phyloP scores from a whole-genome alignment of 202 grass and related monocot genomes.

The Schoenoplectus triqueter region DNA sequence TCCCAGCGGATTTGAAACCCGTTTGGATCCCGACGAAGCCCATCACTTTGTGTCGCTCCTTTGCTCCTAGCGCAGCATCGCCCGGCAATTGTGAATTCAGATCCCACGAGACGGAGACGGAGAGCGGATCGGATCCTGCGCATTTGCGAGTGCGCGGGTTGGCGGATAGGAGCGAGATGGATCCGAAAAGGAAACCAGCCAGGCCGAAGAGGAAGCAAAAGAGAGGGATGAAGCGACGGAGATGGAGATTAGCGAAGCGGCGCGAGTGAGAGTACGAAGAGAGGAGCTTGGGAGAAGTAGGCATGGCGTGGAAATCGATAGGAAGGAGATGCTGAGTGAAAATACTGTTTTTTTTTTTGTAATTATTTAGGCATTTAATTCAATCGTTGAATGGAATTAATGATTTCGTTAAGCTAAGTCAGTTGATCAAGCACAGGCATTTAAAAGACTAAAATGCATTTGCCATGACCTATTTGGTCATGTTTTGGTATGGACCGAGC shows the following conservation, averaged over 20 bases:
- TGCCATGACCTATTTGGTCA: no score
- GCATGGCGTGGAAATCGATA: slow-evolving; percentile 51
- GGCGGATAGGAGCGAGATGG: slow-evolving; percentile 36
- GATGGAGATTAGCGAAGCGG: slow-evolving; percentile 40
- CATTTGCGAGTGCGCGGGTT: slow-evolving; percentile 42
- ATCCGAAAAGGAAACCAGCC: slow-evolving; percentile 66
- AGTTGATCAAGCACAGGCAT: no score
- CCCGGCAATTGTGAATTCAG: slow-evolving; percentile 21
- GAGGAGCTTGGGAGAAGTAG: slow-evolving; percentile 74
- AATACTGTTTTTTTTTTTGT: no score
- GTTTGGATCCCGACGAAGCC: slow-evolving; percentile 98
- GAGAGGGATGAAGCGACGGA: slow-evolving; percentile 48
- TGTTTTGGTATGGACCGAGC: no score
- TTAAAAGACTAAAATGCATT: no score
- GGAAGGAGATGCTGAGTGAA: not conserved
- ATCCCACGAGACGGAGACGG: slow-evolving; percentile 89
- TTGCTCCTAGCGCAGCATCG: slow-evolving; percentile 42
- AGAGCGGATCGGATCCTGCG: slow-evolving; percentile 63
- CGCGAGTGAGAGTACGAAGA: slow-evolving; percentile 42
- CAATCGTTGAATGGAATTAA: no score
- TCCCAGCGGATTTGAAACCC: slow-evolving; percentile 69
- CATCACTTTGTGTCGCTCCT: slow-evolving; percentile 82
- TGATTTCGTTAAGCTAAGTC: no score
- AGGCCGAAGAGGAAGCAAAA: slow-evolving; percentile 82
- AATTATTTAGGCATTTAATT: no score